These are phyloP conservation scores for Umbellularia californica DNA, from an alignment of 164 flowering plant genomes.

Conservation along the genomic window DNA sequence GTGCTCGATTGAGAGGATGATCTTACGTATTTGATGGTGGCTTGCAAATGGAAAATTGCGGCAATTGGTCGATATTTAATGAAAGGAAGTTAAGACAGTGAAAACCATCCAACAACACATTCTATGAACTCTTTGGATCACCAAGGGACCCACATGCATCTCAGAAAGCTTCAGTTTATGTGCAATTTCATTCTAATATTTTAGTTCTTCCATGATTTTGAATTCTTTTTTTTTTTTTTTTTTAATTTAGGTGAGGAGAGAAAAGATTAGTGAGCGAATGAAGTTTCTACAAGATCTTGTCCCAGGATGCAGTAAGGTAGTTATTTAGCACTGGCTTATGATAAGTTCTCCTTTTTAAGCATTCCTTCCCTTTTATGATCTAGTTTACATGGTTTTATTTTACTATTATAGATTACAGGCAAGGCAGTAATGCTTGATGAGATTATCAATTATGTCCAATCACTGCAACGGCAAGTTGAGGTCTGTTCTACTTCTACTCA, in stretches of 20 bases:
- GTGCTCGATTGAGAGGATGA: background rate
- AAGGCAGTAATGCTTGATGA: constrained; percentile 99
- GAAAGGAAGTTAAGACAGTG: background rate
- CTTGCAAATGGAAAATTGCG: background rate
- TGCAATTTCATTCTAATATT: background rate
- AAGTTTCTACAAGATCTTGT: constrained; percentile 97
- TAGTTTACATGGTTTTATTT: constrained; percentile 2
- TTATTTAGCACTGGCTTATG: background rate
- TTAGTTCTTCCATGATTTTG: constrained; percentile 3
- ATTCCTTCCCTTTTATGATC: background rate
- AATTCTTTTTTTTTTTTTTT: background rate
- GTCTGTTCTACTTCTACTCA: constrained; percentile 30
- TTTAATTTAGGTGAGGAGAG: constrained; percentile 77
- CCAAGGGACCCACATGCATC: too few relatives aligned
- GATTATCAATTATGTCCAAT: constrained; percentile 96
- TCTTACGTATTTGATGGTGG: background rate
- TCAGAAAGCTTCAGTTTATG: background rate
- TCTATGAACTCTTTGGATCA: too few relatives aligned
- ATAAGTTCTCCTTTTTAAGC: background rate
- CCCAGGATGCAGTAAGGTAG: constrained; percentile 96
- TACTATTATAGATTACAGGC: constrained; percentile 64
- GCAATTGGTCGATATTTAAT: background rate
- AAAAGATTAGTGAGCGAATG: constrained; percentile 95
- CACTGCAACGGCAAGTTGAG: constrained; percentile 96
- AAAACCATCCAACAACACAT: background rate